phyloP scores from a whole-genome alignment of 352 stramenopile species.

The Aphanomyces astaci region DNA sequence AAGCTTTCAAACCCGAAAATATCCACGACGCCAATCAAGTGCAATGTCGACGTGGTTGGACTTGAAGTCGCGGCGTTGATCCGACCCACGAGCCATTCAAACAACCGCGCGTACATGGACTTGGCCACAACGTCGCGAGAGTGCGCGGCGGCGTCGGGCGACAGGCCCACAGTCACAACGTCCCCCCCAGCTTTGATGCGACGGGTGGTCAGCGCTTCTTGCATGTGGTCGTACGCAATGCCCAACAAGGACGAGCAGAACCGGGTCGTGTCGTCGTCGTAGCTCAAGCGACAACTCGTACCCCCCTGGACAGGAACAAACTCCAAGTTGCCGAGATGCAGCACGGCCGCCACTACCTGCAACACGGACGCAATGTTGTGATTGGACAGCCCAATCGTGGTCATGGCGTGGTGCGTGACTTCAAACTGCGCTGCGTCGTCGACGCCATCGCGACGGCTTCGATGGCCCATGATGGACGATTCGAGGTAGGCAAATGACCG shows the following conservation, averaged over 20 bases:
- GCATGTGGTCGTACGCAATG: constrained; percentile 39
- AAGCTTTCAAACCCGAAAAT: constrained; percentile 91
- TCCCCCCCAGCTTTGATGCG: constrained; percentile 60
- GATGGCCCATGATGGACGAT: constrained; percentile 35
- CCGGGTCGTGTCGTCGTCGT: constrained; percentile 27
- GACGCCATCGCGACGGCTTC: constrained; percentile 63
- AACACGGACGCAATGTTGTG: constrained; percentile 56
- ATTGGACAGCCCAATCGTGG: constrained; percentile 49
- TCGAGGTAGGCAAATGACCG: constrained; percentile 22
- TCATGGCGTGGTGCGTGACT: constrained; percentile 51
- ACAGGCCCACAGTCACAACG: constrained; percentile 58
- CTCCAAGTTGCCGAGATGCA: constrained; percentile 94
- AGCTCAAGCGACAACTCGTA: constrained; percentile 31
- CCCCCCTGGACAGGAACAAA: constrained; percentile 60
- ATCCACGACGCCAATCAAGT: constrained; percentile 40
- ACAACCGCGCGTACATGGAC: constrained; percentile 93
- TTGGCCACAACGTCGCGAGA: constrained; percentile 93
- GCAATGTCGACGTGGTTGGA: not conserved
- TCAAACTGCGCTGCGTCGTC: constrained; percentile 66
- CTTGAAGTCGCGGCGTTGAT: constrained; percentile 57
- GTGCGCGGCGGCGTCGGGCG: constrained; percentile 82
- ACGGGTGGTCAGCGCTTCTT: constrained; percentile 62
- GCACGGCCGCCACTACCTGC: constrained; percentile 80
- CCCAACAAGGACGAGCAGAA: constrained; percentile 38
- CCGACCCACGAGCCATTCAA: constrained; percentile 92